Base-by-base conservation (phyloP, 805 yeast species). In the Saturnispora gosingensis region DNA sequence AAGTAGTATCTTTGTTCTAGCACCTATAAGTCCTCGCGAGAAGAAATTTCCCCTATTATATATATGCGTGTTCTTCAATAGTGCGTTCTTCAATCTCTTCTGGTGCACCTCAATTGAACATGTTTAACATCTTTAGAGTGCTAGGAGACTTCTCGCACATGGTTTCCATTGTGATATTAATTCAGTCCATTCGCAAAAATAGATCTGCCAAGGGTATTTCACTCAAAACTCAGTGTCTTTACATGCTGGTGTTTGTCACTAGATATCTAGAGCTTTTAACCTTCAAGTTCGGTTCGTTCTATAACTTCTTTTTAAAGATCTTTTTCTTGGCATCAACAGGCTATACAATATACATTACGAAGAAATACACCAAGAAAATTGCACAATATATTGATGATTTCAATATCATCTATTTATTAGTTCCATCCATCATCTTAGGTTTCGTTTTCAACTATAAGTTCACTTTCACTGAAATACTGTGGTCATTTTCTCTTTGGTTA, bases 401-500 rank as follows among this genome's bases (percentile, higher is more conserved):
- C 69, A 83, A 83, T 57, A 75, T 83, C 34, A 78, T 76, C 60
- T 90, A 86, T 62, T 71, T 93, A 53, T 57, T 87, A 5, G 81
- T 75, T 7, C 88, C 85, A 1, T 73, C 89, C 1, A 68, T 72
- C 6, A 64, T 86, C 3, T 53, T 72, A 27, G 76, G 82, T 0
- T 67, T 88, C 43, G 60, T 88, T 5, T 82, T 88, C 70, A 82
- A 87, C 49, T 76, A 79, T 64, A 76, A 78, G 49, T 89, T 81
- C 67, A 69, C 82, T 0, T 40, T 80, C 11, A 54, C 75, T 11
- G 96, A 87, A 61, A 61, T 87, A 9, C 56, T 82, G 34, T 93
- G 99, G 99, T 75, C 93, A 22, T 93, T 89, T 62, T 82, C 91
- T 15, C 70, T 89, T 48, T 93, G 98, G 97, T 75, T 93, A 49